A percentile compares a stretch with the other conserved stretches of the same genome.
Conservation (phyloP, 169 alveolate genomes). For the Plasmodium sp. region DNA sequence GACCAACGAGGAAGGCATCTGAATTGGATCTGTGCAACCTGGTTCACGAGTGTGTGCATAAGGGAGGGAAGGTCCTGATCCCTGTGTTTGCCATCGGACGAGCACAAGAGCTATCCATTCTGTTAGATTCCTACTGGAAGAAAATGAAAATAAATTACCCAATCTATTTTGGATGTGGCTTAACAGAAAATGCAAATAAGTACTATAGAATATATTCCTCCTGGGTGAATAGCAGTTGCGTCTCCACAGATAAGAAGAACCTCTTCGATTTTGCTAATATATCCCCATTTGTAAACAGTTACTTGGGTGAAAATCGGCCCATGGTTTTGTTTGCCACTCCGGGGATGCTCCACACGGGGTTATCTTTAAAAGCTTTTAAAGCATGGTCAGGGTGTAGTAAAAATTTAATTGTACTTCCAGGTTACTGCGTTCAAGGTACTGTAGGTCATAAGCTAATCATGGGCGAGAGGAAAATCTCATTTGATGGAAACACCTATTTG, state of each 20-base stretch:
- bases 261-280: slow-evolving; percentile 95
- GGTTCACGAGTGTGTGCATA: slow-evolving; percentile 88
- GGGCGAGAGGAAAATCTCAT: slow-evolving; percentile 85
- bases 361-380: slow-evolving; percentile 95
- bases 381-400: slow-evolving; percentile 96
- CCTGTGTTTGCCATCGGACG: slow-evolving; percentile 99
- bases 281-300: slow-evolving; percentile 91
- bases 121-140: slow-evolving; percentile 97
- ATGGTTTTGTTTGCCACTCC: slow-evolving; percentile 99
- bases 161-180: slow-evolving; percentile 97
- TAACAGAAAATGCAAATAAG: slow-evolving; percentile 97
- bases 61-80: slow-evolving; percentile 96
- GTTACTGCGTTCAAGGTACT: slow-evolving; percentile 98
- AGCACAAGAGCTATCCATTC: slow-evolving; percentile 98
- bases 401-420: slow-evolving; percentile 97
- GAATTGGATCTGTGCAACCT: slow-evolving; percentile 95
- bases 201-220: slow-evolving; percentile 94
- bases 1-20: slow-evolving; percentile 96
- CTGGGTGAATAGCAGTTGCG: slow-evolving; percentile 94
- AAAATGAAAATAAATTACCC: slow-evolving; percentile 94
- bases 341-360: slow-evolving; percentile 99
- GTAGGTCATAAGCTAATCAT: slow-evolving; percentile 95
- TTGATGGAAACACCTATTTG: slow-evolving; percentile 72
- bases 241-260: slow-evolving; percentile 87
- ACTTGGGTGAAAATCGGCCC: slow-evolving; percentile 94